A percentile compares a stretch with the other conserved stretches of the same genome.
Conservation (phyloP, 106 monocot genomes). For the Allium fistulosum region DNA sequence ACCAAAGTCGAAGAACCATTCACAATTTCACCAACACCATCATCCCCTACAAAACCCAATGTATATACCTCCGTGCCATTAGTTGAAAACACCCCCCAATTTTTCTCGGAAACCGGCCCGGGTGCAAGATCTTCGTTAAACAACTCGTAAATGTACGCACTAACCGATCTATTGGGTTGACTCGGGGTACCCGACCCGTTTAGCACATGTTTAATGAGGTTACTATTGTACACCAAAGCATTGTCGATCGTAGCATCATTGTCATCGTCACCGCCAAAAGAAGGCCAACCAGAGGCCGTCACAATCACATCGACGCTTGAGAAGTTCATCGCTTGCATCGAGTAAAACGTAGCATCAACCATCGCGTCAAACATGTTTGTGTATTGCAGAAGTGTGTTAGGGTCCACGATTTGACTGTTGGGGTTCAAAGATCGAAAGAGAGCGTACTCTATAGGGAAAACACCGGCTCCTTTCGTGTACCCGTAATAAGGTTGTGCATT, state of each 20-base stretch:
- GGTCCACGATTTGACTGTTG: constrained; percentile 60
- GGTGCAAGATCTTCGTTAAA: constrained; percentile 69
- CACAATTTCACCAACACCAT: constrained; percentile 1
- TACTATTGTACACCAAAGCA: constrained; percentile 72
- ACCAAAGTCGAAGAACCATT: constrained; percentile 19
- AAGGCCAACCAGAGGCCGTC: constrained; percentile 90
- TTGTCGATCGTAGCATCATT: constrained; percentile 67
- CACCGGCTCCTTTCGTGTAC: constrained; percentile 49
- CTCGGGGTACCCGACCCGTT: constrained; percentile 64
- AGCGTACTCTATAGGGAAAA: constrained; percentile 78
- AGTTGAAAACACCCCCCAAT: constrained; percentile 72
- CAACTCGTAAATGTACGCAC: constrained; percentile 63
- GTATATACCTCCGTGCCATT: constrained; percentile 59
- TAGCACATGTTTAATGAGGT: constrained; percentile 59
- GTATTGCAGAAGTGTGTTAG: constrained; percentile 66
- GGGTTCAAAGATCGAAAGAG: constrained; percentile 55
- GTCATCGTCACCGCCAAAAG: constrained; percentile 48
- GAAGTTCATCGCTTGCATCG: constrained; percentile 75
- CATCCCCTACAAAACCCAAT: constrained; percentile 24
- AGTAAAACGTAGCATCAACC: constrained; percentile 86
- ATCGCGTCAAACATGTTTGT: constrained; percentile 91
- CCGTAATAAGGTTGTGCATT: constrained; percentile 85
- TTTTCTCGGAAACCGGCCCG: constrained; percentile 51
- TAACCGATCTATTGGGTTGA: constrained; percentile 36
- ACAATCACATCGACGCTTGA: constrained; percentile 64